Conservation (phyloP, 2,329 filamentous ascomycete species). For the Aureobasidium melanogenum region DNA sequence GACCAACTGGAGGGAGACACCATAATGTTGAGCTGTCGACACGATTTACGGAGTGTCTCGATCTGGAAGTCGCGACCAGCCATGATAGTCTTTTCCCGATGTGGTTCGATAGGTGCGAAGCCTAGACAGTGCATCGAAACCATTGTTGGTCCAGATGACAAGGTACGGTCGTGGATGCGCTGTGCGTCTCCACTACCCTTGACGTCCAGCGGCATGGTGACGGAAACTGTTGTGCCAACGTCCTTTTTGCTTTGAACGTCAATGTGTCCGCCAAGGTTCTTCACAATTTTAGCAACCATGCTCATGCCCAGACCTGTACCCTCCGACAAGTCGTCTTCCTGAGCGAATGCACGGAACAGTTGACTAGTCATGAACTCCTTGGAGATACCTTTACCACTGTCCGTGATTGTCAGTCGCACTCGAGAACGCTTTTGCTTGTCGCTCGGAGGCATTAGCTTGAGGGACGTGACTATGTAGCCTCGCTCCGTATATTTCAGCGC, state of each 20-base stretch:
- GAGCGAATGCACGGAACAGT: conserved; percentile 25
- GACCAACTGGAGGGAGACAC: neutral
- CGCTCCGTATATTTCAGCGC: conserved; percentile 36
- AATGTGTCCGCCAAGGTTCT: conserved; percentile 19
- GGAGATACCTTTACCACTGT: conserved; percentile 59
- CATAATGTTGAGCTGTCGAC: neutral
- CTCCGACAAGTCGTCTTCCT: conserved; percentile 23
- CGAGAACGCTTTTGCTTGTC: conserved; percentile 3
- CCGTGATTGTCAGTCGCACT: conserved; percentile 35
- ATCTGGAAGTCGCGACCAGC: conserved; percentile 1
- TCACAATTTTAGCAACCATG: conserved; percentile 25
- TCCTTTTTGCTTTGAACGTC: conserved; percentile 34
- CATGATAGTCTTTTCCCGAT: neutral
- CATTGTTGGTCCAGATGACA: conserved; percentile 6
- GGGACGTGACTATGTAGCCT: conserved; percentile 25
- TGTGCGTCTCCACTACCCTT: neutral
- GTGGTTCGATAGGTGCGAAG: conserved; percentile 9
- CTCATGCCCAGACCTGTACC: conserved; percentile 27
- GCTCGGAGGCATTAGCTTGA: neutral
- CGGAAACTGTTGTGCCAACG: conserved; percentile 38
- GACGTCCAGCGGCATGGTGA: conserved; percentile 35
- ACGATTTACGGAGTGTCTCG: neutral
- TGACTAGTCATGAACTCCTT: conserved; percentile 41
- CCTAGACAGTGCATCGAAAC: conserved; percentile 1
- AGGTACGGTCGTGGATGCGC: neutral